These are phyloP conservation scores for Fusarium bulbicola DNA, from an alignment of 2,329 filamentous ascomycete species.

Conservation along the genomic window DNA sequence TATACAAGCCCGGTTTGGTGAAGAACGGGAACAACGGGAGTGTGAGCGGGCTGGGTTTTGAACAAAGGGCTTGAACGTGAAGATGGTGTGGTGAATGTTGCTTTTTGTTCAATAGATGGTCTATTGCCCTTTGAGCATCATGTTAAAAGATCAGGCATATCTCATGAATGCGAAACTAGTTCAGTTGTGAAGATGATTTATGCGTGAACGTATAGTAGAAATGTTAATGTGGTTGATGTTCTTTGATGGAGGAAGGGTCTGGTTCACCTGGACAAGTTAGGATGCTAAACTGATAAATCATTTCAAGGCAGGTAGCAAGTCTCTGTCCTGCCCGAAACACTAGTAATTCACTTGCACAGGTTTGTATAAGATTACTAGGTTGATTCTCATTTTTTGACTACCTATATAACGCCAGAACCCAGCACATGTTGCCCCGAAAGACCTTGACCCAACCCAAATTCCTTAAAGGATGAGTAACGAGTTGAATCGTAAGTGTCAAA, in stretches of 20 bases:
- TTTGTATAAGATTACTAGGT: not conserved
- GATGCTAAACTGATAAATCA: too few species aligned
- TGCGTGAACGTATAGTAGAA: not conserved
- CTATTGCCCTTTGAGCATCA: not conserved
- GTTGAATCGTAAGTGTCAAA: not conserved
- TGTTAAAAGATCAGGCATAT: not conserved
- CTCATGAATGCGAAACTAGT: not conserved
- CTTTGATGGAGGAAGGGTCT: not conserved
- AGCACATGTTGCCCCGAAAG: not conserved
- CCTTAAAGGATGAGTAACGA: not conserved
- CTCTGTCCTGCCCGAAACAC: not conserved
- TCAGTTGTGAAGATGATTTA: not conserved
- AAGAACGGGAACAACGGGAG: not conserved
- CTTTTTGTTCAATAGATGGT: not conserved
- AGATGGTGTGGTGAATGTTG: not conserved
- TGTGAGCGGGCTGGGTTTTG: not conserved
- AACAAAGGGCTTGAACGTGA: conserved; percentile 14
- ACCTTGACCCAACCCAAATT: not conserved
- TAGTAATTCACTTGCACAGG: not conserved
- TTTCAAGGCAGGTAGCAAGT: too few species aligned
- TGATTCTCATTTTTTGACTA: not conserved
- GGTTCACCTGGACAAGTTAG: not conserved
- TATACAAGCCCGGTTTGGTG: not conserved
- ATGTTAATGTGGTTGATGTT: not conserved
- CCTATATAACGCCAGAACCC: not conserved